phyloP scores from a whole-genome alignment of 306 rosid species.

The Spatholobus suberectus region DNA sequence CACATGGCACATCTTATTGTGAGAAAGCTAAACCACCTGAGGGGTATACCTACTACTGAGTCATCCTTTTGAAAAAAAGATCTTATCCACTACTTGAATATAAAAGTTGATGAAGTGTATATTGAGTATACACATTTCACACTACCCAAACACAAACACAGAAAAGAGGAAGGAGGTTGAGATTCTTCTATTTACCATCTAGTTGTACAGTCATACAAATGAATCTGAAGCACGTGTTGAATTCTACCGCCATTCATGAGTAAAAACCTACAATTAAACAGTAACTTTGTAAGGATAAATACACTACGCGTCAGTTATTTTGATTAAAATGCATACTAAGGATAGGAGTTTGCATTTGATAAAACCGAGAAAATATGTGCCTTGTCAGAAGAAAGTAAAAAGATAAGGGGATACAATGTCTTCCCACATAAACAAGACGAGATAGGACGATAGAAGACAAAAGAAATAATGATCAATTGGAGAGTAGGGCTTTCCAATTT shows the following conservation, averaged over 20 bases:
- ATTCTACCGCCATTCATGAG: slow-evolving; percentile 9
- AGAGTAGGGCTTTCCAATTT: background rate
- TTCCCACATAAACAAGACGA: background rate
- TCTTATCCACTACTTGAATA: background rate
- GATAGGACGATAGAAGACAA: background rate
- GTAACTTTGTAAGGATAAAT: slow-evolving; percentile 19
- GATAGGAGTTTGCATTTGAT: slow-evolving; percentile 2
- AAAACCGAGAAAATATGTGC: background rate
- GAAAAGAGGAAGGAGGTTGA: background rate
- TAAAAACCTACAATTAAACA: slow-evolving; percentile 33
- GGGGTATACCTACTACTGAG: background rate
- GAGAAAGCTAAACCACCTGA: background rate
- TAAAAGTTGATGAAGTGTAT: background rate
- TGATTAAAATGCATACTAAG: background rate
- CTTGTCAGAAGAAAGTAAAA: background rate
- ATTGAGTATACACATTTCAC: background rate
- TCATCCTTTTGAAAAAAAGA: background rate
- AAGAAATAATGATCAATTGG: background rate
- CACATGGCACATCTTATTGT: background rate
- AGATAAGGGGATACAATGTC: background rate
- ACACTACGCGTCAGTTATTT: background rate
- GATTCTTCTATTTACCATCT: slow-evolving; percentile 24
- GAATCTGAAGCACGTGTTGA: slow-evolving; percentile 20
- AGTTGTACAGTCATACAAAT: background rate
- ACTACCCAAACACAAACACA: too few relatives aligned